Evolutionary conservation across 805 yeast genomes (phyloP).

Genomic region (Monosporozyma yasuniensis): DNA sequence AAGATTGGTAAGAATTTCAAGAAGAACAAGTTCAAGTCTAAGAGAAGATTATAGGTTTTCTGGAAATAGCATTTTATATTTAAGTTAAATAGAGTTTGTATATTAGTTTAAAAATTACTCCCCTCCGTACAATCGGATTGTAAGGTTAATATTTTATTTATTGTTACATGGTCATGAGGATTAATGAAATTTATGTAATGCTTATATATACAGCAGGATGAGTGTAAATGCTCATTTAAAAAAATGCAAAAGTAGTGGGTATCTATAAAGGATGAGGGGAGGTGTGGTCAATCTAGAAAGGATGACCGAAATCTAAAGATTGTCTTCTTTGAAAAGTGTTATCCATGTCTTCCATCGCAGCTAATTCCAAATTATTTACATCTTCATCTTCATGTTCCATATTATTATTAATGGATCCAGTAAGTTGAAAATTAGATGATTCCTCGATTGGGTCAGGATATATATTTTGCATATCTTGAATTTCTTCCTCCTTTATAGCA

Average conservation of each 20-base stretch:
- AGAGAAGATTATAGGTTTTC: conserved; percentile 16
- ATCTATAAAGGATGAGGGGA: not conserved
- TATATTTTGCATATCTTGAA: not conserved
- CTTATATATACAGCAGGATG: not conserved
- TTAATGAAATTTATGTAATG: not conserved
- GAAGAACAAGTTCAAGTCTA: conserved; percentile 26
- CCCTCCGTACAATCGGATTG: not conserved
- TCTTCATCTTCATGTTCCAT: conserved; percentile 2
- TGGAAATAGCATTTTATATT: not conserved
- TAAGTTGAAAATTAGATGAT: not conserved
- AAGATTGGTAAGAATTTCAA: conserved; percentile 21
- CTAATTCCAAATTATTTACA: conserved; percentile 16
- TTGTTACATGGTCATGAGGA: not conserved
- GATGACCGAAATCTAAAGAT: conserved; percentile 18
- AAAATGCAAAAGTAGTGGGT: not conserved
- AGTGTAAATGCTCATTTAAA: not conserved
- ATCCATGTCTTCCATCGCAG: conserved; percentile 27
- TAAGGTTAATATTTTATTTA: not conserved
- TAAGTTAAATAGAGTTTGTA: conserved; percentile 1
- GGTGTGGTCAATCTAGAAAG: not conserved
- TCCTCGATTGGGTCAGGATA: conserved; percentile 1
- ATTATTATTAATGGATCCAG: not conserved
- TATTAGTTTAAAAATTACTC: not conserved
- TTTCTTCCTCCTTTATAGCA: conserved; percentile 3
- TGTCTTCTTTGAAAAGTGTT: conserved; percentile 28